Percentiles rank a stretch among this genome's conserved stretches.
Conservation (phyloP, 306 rosid species). For the Rosa lucieae region DNA sequence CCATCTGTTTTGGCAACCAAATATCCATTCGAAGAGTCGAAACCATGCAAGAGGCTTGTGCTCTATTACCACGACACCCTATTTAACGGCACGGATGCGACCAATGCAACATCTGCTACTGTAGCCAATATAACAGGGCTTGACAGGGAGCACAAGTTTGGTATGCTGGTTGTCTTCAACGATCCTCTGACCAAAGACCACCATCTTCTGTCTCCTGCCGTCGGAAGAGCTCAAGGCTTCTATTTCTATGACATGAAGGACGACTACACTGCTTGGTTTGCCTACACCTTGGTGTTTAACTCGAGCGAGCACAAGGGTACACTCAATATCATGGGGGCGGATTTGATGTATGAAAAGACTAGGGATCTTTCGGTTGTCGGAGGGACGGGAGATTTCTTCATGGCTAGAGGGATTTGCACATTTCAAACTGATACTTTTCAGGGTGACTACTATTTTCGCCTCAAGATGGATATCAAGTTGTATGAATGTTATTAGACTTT, state of each 20-base stretch:
- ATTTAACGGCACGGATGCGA: slow-evolving; percentile 21
- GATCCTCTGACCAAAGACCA: slow-evolving; percentile 39
- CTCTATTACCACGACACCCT: slow-evolving; percentile 48
- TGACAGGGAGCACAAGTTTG: slow-evolving; percentile 17
- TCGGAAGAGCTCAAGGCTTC: slow-evolving; percentile 47
- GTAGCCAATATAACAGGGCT: slow-evolving; percentile 28
- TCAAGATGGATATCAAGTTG: slow-evolving; percentile 50
- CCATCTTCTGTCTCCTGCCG: slow-evolving; percentile 24
- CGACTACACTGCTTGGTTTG: slow-evolving; percentile 44
- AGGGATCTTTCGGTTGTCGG: slow-evolving; percentile 59
- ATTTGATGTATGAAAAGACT: slow-evolving; percentile 33
- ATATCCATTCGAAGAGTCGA: not conserved
- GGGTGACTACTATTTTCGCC: slow-evolving; percentile 37
- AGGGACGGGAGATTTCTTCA: slow-evolving; percentile 58
- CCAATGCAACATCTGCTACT: slow-evolving; percentile 38
- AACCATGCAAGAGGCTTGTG: slow-evolving; percentile 42
- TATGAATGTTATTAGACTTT: slow-evolving; percentile 35
- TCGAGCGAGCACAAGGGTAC: slow-evolving; percentile 50
- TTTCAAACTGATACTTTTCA: slow-evolving; percentile 33
- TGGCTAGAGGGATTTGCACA: slow-evolving; percentile 50
- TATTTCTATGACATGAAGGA: slow-evolving; percentile 48
- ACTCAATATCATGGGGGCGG: slow-evolving; percentile 53
- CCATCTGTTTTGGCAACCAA: slow-evolving; percentile 18
- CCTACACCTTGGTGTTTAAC: slow-evolving; percentile 51
- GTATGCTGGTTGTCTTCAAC: slow-evolving; percentile 38